Conservation (phyloP, 768 basidiomycete species). For the Calocybe gangraenosa region DNA sequence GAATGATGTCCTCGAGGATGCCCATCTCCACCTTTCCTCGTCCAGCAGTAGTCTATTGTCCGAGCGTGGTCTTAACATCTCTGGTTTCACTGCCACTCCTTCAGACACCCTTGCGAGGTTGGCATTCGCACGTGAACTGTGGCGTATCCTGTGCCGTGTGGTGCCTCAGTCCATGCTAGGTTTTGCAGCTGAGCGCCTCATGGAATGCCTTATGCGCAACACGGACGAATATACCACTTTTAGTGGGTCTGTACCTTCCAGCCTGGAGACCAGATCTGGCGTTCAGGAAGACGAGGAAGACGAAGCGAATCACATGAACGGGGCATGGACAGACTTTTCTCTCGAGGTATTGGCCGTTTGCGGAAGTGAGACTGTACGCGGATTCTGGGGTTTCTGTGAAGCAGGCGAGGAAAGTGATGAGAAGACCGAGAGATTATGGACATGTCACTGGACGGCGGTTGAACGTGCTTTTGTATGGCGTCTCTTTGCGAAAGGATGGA, state of each 20-base stretch:
- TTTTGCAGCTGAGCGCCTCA: constrained; percentile 40
- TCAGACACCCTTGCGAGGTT: constrained; percentile 40
- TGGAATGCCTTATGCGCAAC: constrained; percentile 44
- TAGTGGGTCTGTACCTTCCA: not conserved
- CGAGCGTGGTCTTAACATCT: constrained; percentile 11
- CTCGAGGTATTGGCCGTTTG: constrained; percentile 49
- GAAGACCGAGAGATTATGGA: constrained; percentile 19
- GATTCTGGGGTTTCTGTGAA: constrained; percentile 47
- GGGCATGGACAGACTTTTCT: constrained; percentile 58
- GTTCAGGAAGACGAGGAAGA: constrained; percentile 10
- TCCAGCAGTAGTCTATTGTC: constrained; percentile 2
- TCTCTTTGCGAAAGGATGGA: constrained; percentile 54
- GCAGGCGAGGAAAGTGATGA: constrained; percentile 18
- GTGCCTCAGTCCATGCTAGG: constrained; percentile 40
- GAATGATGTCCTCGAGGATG: constrained; percentile 41
- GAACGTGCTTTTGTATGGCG: constrained; percentile 55
- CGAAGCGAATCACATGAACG: constrained; percentile 37
- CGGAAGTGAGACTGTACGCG: constrained; percentile 40
- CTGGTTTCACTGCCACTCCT: constrained; percentile 5
- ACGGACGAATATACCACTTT: constrained; percentile 41
- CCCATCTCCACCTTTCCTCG: constrained; percentile 35
- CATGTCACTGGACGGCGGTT: constrained; percentile 35
- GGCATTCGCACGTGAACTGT: constrained; percentile 53
- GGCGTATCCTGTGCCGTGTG: constrained; percentile 39
- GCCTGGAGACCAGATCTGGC: not conserved